Evolutionary conservation across 2,329 filamentous ascomycete species (phyloP).

Genomic region (Sordariomycetes sp.): DNA sequence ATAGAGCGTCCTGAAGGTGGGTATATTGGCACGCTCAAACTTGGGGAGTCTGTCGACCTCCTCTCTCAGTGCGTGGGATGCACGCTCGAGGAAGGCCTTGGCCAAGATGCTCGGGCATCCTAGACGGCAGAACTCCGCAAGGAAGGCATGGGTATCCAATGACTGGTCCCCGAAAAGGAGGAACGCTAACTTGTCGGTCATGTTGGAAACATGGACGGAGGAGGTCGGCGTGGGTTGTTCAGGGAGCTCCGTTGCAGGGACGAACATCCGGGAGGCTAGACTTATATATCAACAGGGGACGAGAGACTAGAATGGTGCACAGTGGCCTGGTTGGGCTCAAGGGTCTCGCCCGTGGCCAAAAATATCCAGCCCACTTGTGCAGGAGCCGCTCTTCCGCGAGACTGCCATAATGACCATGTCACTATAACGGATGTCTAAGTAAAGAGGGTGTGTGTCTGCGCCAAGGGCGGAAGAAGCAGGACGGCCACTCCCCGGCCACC

Average conservation of each 20-base stretch:
- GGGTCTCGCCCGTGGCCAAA: not conserved
- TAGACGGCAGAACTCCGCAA: conserved; percentile 41
- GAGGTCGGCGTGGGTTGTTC: not conserved
- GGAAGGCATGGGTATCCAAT: conserved; percentile 52
- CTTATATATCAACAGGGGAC: conserved; percentile 1
- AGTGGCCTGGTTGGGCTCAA: not conserved
- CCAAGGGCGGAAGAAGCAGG: not conserved
- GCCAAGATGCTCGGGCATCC: conserved; percentile 39
- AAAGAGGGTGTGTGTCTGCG: not conserved
- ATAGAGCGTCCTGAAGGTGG: conserved; percentile 50
- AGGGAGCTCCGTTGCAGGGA: not conserved
- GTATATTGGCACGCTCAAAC: conserved; percentile 46
- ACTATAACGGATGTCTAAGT: not conserved
- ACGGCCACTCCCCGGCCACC: not conserved
- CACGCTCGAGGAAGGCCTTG: conserved; percentile 50
- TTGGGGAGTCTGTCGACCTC: conserved; percentile 48
- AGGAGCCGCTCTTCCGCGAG: not conserved
- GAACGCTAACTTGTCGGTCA: conserved; percentile 30
- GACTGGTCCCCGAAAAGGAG: conserved; percentile 66
- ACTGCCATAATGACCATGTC: not conserved
- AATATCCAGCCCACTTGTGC: not conserved
- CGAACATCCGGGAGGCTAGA: not conserved
- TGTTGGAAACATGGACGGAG: not conserved
- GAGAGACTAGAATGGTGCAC: not conserved
- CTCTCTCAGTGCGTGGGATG: conserved; percentile 44